Base-by-base conservation (phyloP, 1,139 yeast species). In the Debaryomycetaceae sp. region DNA sequence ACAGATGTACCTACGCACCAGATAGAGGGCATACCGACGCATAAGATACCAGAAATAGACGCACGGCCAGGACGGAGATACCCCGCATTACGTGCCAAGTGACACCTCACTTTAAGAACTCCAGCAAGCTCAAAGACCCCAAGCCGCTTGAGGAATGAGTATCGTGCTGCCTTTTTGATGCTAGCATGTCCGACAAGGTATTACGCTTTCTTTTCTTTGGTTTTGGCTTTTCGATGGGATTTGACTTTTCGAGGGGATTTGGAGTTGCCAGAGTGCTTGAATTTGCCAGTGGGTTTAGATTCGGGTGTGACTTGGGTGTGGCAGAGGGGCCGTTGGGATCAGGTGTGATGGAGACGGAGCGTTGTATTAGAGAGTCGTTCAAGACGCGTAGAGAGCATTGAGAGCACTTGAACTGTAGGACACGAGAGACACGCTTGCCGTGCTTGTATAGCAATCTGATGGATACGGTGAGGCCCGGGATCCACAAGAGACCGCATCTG, bases 391-490 rank as follows among this genome's bases (percentile, higher is more conserved):
- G 10, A 10, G 20, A 18, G 10, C 20, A 18, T 18, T 6, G 8
- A 10, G 6, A 6, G 20, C 20, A 18, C 20, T 18, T 18, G 10
- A 18, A 6, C 14, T 22, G n/a, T 7, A 22, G 24, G n/a, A 7
- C 6, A 12, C 14, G 24, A 6, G 24, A 6, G 7, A 8, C 16
- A 15, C 11, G 21, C 29, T 3, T 32, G 26, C 14, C 28, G 26
- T 10, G 15, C 27, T 37, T 40, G 40, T 44, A 43, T 21, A 42
- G 31, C 2, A 56, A 41, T 16, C 55, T 40, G 45, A 51, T 45
- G 7, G 46, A 33, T 16, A 61, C 45, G 16, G 64, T 72, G 15
- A 63, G 32, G 1, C 73, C 73, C 0, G 77, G 69, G 2, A 73
- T 50, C 28, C 55, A 51, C 3, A 68, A 40, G 4, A 49, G 40